Evolutionary conservation across 371 early-diverging fungal species (phyloP), one percentile per base, ranked within the genome.

Genomic region (Mucor velutinosus): DNA sequence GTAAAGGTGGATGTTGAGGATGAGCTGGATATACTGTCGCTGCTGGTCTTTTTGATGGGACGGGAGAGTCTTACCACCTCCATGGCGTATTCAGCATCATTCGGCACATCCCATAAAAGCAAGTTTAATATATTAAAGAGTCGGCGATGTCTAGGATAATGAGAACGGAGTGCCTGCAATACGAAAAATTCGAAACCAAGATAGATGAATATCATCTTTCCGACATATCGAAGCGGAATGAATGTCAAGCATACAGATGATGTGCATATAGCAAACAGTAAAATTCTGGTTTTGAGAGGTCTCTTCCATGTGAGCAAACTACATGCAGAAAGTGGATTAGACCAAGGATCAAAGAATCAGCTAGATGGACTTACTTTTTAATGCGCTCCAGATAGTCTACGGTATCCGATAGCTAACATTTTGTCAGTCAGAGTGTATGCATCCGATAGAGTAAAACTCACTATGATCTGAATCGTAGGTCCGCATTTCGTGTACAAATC

Each of bases 131-230:
- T 58, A 47, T 75, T 78, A 47, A 83, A 83, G n/a, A 80, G 57
- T n/a, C 79, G 71, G 57, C 83, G 67, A 49, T 83, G 72, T 11
- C 77, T 66, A 23, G 81, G 81, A 62, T 78, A 83, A 57, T 79
- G 76, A 1, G 79, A 78, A n/a, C 79, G 77, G 4, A 83, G 70
- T 1, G 76, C 67, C 37, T 76, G 74, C 17, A 83, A 58, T 19
- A 80, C 75, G 58, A 83, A 83, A 39, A 83, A 77, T 27, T 80
- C 81, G n/a, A 80, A 64, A 14, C 83, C 81, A 7, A 78, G n/a
- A 32, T 70, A 70, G 7, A 76, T 66, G 43, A 72, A 73, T 3
- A 58, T 11, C 58, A 71, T 49, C 25, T 77, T 78, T 47, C 56
- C 56, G 23, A 73, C 64, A 37, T 77, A 69, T 5, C 65, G 66